A percentile compares a stretch with the other conserved stretches of the same genome.
Conservation (phyloP, 2,329 filamentous ascomycete genomes). For the Trichoderma gracile region DNA sequence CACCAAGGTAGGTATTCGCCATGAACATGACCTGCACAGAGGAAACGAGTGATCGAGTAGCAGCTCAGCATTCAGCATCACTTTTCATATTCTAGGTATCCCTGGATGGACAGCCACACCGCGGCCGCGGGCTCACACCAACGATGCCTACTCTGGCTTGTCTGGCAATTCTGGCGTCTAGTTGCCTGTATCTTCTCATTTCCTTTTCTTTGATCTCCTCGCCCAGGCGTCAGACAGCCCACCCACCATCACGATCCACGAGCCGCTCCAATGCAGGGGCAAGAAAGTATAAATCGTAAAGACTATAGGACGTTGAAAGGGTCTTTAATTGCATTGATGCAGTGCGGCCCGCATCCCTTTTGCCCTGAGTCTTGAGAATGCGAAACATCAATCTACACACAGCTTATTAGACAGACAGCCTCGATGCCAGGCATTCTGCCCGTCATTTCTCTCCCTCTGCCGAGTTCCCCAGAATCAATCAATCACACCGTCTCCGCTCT, state of each 20-base stretch:
- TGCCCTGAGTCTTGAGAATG: background rate
- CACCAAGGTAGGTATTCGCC: background rate
- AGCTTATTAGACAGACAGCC: background rate
- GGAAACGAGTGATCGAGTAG: too few species aligned
- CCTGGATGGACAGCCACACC: slow-evolving; percentile 4
- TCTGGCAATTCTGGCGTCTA: background rate
- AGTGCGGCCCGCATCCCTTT: background rate
- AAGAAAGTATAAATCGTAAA: background rate
- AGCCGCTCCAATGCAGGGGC: slow-evolving; percentile 21
- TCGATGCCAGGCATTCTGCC: background rate
- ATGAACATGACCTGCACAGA: background rate
- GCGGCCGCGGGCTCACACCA: background rate
- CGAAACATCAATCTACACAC: background rate
- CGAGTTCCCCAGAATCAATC: too few species aligned
- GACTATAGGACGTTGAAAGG: background rate
- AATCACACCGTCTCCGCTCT: too few species aligned
- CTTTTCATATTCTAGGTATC: too few species aligned
- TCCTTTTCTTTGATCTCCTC: background rate
- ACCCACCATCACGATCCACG: background rate
- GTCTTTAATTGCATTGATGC: slow-evolving; percentile 4
- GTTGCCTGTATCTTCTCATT: background rate
- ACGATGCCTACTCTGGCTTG: background rate
- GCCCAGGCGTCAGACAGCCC: background rate
- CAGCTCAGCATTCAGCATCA: too few species aligned
- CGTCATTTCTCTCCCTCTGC: background rate